phyloP scores from a whole-genome alignment of 495 filamentous ascomycete genomes.

The Penicillium cosmopolitanum region DNA sequence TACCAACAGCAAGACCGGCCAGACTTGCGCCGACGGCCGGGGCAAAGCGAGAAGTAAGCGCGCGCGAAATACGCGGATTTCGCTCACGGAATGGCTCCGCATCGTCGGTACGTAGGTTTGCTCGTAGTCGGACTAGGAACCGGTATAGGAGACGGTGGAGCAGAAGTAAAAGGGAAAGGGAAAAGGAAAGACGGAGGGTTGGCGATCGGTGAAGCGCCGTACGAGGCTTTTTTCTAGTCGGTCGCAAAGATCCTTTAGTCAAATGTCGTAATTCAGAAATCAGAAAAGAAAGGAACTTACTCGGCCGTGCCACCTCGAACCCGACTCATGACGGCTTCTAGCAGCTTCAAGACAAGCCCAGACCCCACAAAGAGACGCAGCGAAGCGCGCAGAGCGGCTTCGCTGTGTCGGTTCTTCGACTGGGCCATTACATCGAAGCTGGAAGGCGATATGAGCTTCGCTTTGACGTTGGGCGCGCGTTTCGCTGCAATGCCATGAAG shows the following conservation, averaged over 20 bases:
- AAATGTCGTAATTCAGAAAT: neutral
- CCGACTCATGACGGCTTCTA: constrained; percentile 57
- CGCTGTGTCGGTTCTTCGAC: constrained; percentile 71
- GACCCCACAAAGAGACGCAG: constrained; percentile 76
- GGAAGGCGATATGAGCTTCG: constrained; percentile 61
- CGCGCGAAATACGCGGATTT: constrained; percentile 73
- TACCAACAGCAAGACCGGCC: constrained; percentile 78
- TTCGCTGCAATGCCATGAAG: constrained; percentile 79
- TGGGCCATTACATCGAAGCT: constrained; percentile 54
- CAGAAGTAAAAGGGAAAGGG: constrained; percentile 80
- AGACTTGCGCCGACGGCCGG: constrained; percentile 87
- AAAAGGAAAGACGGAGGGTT: constrained; percentile 76
- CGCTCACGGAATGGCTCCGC: constrained; percentile 77
- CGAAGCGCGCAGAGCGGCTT: constrained; percentile 74
- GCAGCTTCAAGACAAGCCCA: constrained; percentile 69
- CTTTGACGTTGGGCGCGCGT: constrained; percentile 61
- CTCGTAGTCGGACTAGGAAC: constrained; percentile 81
- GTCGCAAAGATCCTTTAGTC: neutral
- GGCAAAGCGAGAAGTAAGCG: constrained; percentile 79
- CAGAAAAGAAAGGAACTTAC: constrained; percentile 25
- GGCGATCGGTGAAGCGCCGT: constrained; percentile 66
- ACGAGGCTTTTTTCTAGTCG: constrained; percentile 43
- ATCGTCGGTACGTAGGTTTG: constrained; percentile 72
- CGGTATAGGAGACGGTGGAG: constrained; percentile 88
- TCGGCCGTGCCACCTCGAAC: constrained; percentile 41